Percentiles rank a stretch among this genome's conserved stretches.
Evolutionary conservation across 768 basidiomycete genomes (phyloP).

Genomic region (Flagelloscypha sp.): DNA sequence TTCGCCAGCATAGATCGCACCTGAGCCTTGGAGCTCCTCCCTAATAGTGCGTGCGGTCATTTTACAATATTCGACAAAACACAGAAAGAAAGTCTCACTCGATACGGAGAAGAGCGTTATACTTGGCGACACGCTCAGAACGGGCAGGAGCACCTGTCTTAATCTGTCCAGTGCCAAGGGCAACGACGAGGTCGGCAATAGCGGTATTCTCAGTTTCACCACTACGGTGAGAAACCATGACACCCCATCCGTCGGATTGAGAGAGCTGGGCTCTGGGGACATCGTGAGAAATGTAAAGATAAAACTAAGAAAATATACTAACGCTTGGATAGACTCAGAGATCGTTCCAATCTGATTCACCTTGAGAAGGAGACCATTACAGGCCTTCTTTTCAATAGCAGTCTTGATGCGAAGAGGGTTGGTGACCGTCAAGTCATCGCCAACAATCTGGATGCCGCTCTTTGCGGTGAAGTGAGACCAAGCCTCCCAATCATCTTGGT

Average conservation of each 20-base stretch:
- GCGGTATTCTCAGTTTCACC: slow-evolving; percentile 98
- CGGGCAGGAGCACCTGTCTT: slow-evolving; percentile 98
- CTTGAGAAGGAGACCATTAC: slow-evolving; percentile 97
- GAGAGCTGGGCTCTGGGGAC: slow-evolving; percentile 78
- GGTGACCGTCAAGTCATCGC: slow-evolving; percentile 96
- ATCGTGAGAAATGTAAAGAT: slow-evolving; percentile 1
- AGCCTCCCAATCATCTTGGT: slow-evolving; percentile 99
- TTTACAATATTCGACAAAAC: slow-evolving; percentile 9
- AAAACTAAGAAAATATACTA: slow-evolving; percentile 23
- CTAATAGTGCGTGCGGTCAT: slow-evolving; percentile 25
- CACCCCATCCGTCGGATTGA: slow-evolving; percentile 95
- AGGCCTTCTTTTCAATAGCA: slow-evolving; percentile 98
- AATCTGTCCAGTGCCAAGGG: slow-evolving; percentile 88
- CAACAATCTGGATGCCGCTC: slow-evolving; percentile 82
- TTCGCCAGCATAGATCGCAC: slow-evolving; percentile 65
- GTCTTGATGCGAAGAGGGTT: slow-evolving; percentile 97
- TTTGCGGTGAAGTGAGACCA: slow-evolving; percentile 87
- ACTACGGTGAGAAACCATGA: slow-evolving; percentile 99
- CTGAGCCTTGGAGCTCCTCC: slow-evolving; percentile 64
- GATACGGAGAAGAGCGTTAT: slow-evolving; percentile 84
- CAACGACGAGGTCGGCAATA: slow-evolving; percentile 93
- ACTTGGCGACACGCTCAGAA: slow-evolving; percentile 94
- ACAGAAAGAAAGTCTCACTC: slow-evolving; percentile 46
- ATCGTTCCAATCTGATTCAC: slow-evolving; percentile 99
- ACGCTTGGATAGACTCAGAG: slow-evolving; percentile 98